phyloP scores from a whole-genome alignment of 257 asterid species.

The Capsicum baccatum region DNA sequence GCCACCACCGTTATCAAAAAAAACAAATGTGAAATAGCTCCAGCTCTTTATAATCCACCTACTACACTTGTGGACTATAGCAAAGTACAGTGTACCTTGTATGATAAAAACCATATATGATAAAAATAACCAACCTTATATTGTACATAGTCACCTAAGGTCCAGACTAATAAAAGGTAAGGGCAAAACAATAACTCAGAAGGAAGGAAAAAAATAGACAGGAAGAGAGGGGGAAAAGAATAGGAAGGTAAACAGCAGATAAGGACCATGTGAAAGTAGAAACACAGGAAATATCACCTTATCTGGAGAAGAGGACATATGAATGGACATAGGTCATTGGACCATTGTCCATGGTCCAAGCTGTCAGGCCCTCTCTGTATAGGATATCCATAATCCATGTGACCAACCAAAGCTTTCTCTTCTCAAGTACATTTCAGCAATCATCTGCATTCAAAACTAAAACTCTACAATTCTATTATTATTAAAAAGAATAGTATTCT shows the following conservation, averaged over 20 bases:
- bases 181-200: constrained; percentile 1
- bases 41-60: not conserved
- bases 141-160: not conserved
- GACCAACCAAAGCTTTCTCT: constrained; percentile 36
- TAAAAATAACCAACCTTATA: not conserved
- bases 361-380: constrained; percentile 49
- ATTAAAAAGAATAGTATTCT: not conserved
- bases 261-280: constrained; percentile 28
- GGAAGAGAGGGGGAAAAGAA: not conserved
- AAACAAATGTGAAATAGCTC: not conserved
- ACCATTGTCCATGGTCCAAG: constrained; percentile 49
- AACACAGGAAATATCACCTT: constrained; percentile 45
- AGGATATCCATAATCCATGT: constrained; percentile 46
- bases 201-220: not conserved
- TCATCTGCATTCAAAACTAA: constrained; percentile 35
- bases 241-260: constrained; percentile 1
- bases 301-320: constrained; percentile 46
- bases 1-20: too few species aligned
- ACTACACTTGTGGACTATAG: not conserved
- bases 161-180: constrained; percentile 3
- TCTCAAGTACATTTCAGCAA: constrained; percentile 32
- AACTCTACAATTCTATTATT: not conserved
- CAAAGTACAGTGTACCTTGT: not conserved
- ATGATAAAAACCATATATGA: not conserved
- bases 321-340: constrained; percentile 33